These are phyloP conservation scores for Ambrosiella cleistominuta DNA, from an alignment of 2,329 filamentous ascomycete species.

Conservation along the genomic window DNA sequence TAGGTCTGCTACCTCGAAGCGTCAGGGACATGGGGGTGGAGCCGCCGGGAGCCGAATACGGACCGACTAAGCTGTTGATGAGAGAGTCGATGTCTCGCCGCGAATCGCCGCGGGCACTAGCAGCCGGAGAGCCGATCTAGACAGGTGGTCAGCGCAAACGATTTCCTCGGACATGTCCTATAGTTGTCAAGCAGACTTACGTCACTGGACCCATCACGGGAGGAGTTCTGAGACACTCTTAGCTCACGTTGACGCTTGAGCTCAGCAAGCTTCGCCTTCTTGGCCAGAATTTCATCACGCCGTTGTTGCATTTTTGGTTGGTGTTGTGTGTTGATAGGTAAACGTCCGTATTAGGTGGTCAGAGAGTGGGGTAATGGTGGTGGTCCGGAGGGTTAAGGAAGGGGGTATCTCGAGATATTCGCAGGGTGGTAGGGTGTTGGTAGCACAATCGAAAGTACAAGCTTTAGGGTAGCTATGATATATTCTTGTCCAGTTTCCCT, in stretches of 20 bases:
- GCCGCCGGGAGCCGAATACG: slow-evolving; percentile 43
- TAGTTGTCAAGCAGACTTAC: slow-evolving; percentile 30
- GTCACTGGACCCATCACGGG: slow-evolving; percentile 48
- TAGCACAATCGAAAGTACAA: neutral
- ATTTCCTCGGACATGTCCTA: neutral
- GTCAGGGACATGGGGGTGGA: slow-evolving; percentile 39
- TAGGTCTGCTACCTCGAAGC: slow-evolving; percentile 57
- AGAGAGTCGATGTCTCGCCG: slow-evolving; percentile 68
- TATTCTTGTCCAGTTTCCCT: neutral
- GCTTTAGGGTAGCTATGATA: neutral
- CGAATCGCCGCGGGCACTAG: slow-evolving; percentile 38
- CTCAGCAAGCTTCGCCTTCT: slow-evolving; percentile 92
- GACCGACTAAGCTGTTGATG: slow-evolving; percentile 66
- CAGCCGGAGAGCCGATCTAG: slow-evolving; percentile 8
- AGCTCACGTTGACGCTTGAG: slow-evolving; percentile 82
- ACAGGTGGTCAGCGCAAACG: slow-evolving; percentile 10
- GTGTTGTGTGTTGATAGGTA: neutral
- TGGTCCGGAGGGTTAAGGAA: neutral
- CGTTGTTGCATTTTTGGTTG: slow-evolving; percentile 42
- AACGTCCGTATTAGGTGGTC: neutral
- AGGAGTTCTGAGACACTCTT: slow-evolving; percentile 57
- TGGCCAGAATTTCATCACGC: slow-evolving; percentile 89
- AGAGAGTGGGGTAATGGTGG: neutral
- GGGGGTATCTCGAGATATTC: neutral
- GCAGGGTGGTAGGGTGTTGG: neutral